A percentile compares a stretch with the other conserved stretches of the same genome.
phyloP scores from a whole-genome alignment of 768 basidiomycete genomes.

The Hebeloma cylindrosporum region DNA sequence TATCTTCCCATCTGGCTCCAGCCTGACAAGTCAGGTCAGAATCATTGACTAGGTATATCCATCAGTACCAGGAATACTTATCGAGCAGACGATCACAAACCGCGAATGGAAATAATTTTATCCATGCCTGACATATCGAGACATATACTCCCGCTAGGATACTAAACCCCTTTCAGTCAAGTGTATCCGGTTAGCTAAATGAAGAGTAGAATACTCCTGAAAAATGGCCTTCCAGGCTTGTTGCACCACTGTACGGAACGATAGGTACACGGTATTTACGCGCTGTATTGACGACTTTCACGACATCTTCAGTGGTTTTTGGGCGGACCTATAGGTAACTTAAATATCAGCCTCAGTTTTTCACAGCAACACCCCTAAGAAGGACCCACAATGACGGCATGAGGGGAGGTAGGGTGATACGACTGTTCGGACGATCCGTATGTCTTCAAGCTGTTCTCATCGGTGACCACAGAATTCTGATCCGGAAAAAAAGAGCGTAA shows the following conservation, averaged over 20 bases:
- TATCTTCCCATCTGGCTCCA: constrained; percentile 76
- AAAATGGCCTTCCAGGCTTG: constrained; percentile 86
- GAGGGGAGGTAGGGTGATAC: constrained; percentile 60
- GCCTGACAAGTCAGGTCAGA: constrained; percentile 76
- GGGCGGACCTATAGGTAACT: constrained; percentile 50
- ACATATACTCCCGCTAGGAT: constrained; percentile 68
- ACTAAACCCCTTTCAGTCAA: constrained; percentile 26
- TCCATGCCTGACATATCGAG: constrained; percentile 84
- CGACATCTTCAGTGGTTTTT: constrained; percentile 76
- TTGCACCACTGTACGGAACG: constrained; percentile 81
- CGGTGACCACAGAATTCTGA: constrained; percentile 50
- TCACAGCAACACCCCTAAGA: neutral
- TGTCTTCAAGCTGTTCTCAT: constrained; percentile 46
- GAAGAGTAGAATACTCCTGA: constrained; percentile 52
- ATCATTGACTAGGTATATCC: constrained; percentile 51
- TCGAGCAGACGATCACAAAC: constrained; percentile 33
- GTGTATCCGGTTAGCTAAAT: constrained; percentile 1
- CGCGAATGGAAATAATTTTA: constrained; percentile 73
- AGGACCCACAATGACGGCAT: constrained; percentile 46
- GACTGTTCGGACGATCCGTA: constrained; percentile 72
- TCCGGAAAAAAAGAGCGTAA: constrained; percentile 46
- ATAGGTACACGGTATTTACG: constrained; percentile 74
- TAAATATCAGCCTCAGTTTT: constrained; percentile 1
- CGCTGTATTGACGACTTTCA: constrained; percentile 75
- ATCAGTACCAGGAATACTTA: neutral